Evolutionary conservation across 306 rosid genomes (phyloP).

Genomic region (Casuarina cunninghamiana): DNA sequence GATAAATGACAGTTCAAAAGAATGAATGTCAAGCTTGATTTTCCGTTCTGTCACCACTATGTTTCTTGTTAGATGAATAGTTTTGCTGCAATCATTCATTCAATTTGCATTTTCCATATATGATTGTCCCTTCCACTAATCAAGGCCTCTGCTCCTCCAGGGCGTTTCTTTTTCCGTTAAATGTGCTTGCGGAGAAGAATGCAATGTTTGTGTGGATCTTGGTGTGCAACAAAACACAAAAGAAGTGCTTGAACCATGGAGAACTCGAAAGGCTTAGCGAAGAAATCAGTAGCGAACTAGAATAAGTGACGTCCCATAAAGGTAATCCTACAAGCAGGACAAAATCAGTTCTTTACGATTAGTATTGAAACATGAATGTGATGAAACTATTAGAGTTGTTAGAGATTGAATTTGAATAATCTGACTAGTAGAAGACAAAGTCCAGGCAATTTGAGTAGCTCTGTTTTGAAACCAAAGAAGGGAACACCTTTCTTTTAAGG

Average conservation of each 20-base stretch:
- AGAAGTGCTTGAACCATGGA: neutral
- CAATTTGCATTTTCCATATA: conserved; percentile 15
- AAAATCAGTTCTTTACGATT: neutral
- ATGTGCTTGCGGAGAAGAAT: conserved; percentile 84
- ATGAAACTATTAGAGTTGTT: conserved; percentile 1
- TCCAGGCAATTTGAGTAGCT: neutral
- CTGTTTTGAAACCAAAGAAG: neutral
- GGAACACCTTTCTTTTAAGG: neutral
- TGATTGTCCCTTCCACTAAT: conserved; percentile 21
- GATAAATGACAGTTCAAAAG: conserved; percentile 18
- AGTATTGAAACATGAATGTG: conserved; percentile 2
- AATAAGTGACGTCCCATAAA: conserved; percentile 14
- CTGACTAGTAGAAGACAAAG: neutral
- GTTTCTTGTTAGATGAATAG: neutral
- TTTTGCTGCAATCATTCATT: neutral
- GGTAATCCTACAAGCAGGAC: conserved; percentile 10
- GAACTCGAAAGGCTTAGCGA: conserved; percentile 1
- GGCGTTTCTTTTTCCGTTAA: conserved; percentile 59
- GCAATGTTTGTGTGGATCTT: conserved; percentile 46
- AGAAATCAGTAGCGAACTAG: conserved; percentile 11
- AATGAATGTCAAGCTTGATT: neutral
- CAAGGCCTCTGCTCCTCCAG: conserved; percentile 43
- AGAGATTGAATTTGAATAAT: neutral
- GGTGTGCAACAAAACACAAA: conserved; percentile 34
- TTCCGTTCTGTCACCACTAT: neutral